Evolutionary conservation across 805 yeast genomes (phyloP).

Genomic region (Kuraishia ogatae): DNA sequence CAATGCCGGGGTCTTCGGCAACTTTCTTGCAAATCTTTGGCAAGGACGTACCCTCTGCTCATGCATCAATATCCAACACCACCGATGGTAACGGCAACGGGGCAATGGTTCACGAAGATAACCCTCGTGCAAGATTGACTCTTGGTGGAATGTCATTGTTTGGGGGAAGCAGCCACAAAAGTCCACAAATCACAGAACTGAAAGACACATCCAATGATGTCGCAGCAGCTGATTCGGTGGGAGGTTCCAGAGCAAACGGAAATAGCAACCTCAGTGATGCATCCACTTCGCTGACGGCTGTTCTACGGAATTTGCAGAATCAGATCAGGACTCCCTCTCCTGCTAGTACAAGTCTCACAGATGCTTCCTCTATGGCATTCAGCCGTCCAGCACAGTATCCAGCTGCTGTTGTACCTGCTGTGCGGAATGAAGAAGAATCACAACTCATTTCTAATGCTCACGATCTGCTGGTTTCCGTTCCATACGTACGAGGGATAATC

Average conservation of each 20-base stretch:
- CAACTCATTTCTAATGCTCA: constrained; percentile 2
- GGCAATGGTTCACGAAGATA: neutral
- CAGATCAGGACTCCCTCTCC: neutral
- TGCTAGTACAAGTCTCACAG: neutral
- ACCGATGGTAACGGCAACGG: neutral
- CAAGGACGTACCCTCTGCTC: neutral
- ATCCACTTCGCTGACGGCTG: neutral
- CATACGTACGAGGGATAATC: constrained; percentile 4
- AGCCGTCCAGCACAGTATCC: neutral
- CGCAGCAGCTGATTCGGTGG: neutral
- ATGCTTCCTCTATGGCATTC: neutral
- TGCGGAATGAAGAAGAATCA: neutral
- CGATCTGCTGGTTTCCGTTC: constrained; percentile 1
- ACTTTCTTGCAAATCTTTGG: neutral
- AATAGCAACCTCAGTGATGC: neutral
- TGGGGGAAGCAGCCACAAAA: neutral
- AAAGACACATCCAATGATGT: neutral
- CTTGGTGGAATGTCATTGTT: neutral
- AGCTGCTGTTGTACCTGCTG: neutral
- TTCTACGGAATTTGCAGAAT: neutral
- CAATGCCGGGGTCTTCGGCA: neutral
- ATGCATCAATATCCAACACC: no score
- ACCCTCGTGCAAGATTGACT: neutral
- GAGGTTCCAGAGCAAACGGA: neutral
- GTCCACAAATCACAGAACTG: neutral